Evolutionary conservation across 148 eudicot species (phyloP).

Genomic region (Persicaria maculosa): DNA sequence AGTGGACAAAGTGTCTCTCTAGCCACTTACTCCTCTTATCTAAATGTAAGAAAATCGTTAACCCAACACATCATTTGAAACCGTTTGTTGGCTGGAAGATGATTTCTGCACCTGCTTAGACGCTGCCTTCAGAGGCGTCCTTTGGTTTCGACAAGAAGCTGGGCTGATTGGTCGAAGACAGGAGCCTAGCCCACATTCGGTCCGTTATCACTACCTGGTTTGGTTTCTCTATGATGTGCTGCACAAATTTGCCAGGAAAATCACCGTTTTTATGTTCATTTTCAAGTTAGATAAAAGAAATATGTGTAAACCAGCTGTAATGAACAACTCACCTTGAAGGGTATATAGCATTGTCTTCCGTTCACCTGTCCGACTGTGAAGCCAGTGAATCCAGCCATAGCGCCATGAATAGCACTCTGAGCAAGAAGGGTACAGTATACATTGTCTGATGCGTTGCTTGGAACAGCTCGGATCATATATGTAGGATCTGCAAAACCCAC

Average conservation of each 20-base stretch:
- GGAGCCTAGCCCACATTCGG: slow-evolving; percentile 54
- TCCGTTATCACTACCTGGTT: slow-evolving; percentile 67
- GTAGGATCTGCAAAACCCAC: slow-evolving; percentile 8
- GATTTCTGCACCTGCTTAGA: not conserved
- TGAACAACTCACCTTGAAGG: slow-evolving; percentile 6
- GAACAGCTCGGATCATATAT: slow-evolving; percentile 14
- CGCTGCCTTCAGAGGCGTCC: not conserved
- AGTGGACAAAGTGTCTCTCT: not conserved
- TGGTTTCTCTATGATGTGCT: slow-evolving; percentile 58
- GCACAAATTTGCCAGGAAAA: slow-evolving; percentile 16
- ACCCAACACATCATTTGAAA: not conserved
- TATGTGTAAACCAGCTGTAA: not conserved
- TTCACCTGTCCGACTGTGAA: slow-evolving; percentile 10
- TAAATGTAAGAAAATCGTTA: no score
- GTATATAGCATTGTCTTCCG: slow-evolving; percentile 12
- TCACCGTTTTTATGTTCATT: not conserved
- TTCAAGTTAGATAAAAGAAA: no score
- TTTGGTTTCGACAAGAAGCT: slow-evolving; percentile 23
- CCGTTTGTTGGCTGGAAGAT: not conserved
- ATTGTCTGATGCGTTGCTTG: slow-evolving; percentile 11
- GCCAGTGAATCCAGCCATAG: slow-evolving; percentile 11
- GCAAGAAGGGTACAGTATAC: slow-evolving; percentile 12
- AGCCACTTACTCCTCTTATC: not conserved
- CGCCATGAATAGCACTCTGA: slow-evolving; percentile 13
- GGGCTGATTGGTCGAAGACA: slow-evolving; percentile 57